Percentiles rank a stretch among this genome's conserved stretches.
Conservation (phyloP, 768 basidiomycete genomes). For the Lentinula sp. region DNA sequence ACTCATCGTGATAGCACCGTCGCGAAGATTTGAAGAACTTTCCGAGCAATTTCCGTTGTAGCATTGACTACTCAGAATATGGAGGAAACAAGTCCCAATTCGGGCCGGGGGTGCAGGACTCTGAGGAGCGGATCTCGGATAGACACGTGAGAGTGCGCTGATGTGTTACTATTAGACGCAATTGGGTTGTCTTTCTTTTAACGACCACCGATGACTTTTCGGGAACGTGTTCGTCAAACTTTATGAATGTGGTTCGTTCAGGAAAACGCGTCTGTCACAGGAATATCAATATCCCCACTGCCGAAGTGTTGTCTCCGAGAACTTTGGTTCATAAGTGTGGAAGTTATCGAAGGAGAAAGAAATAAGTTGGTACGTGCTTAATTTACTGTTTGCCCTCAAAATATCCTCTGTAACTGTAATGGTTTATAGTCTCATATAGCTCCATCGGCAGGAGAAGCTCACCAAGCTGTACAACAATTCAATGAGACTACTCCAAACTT, state of each 20-base stretch:
- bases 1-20: conserved; percentile 43
- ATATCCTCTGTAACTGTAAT: neutral
- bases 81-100: too few species aligned
- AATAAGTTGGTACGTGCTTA: neutral
- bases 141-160: neutral
- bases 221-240: too few species aligned
- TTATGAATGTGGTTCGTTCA: too few species aligned
- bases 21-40: neutral
- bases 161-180: too few species aligned
- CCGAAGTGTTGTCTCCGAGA: too few species aligned
- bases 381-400: neutral
- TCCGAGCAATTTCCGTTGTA: neutral
- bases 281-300: too few species aligned
- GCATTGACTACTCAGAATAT: neutral
- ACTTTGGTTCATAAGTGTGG: neutral
- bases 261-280: too few species aligned
- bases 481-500: neutral
- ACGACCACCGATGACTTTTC: too few species aligned
- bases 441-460: neutral
- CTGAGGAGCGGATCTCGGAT: conserved; percentile 1
- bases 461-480: neutral
- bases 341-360: neutral
- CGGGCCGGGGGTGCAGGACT: too few species aligned
- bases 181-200: too few species aligned
- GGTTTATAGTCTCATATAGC: neutral